Base-by-base conservation (phyloP, 202 grass and related monocot genomes). In the Zoysia matrella region DNA sequence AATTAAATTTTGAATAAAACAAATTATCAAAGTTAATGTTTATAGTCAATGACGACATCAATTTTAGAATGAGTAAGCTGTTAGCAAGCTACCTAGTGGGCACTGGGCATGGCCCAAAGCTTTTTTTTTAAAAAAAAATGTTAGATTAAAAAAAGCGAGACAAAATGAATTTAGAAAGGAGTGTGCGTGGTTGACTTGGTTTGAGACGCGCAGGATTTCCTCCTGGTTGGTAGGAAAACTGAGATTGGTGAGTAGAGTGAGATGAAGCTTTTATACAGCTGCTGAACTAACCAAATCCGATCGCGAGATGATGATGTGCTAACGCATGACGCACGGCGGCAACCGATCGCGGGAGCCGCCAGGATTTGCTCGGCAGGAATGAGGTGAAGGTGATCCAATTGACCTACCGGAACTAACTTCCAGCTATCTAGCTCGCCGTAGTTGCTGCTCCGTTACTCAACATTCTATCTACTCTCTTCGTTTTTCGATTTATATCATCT, bases 201-300 rank as follows among this genome's bases (percentile, higher is more conserved):
- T 15, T n/a, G 46, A 55, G 3, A 75, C 71, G 62, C 15, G 65
- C 74, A 15, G 9, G 67, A 36, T 83, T 87, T 91, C 64, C 39
- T 66, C 45, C 62, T 54, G 72, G 84, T 86, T 61, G 88, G 86
- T 91, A 9, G 72, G 83, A 89, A 89, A 88, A 70, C 16, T 4
- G 7, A 54, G 76, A 42, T 58, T 18, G 63, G 3, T 15, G 46
- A 11, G 66, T 49, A n/a, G 14, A 68, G 48, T 69, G 72, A n/a
- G 44, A 62, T 43, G 56, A 58, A n/a, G 67, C 51, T n/a, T 78
- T 78, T 57, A 22, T 22, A 22, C 22, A 77, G n/a, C 77, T 45
- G 22, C 22, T 22, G 22, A 36, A 71, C 40, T 8, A 83, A 76
- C 62, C 71, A 79, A 61, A 22, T 22, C 83, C 63, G 65, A 86